phyloP scores from a whole-genome alignment of 345 rosid genomes.

The Mangifera indica region DNA sequence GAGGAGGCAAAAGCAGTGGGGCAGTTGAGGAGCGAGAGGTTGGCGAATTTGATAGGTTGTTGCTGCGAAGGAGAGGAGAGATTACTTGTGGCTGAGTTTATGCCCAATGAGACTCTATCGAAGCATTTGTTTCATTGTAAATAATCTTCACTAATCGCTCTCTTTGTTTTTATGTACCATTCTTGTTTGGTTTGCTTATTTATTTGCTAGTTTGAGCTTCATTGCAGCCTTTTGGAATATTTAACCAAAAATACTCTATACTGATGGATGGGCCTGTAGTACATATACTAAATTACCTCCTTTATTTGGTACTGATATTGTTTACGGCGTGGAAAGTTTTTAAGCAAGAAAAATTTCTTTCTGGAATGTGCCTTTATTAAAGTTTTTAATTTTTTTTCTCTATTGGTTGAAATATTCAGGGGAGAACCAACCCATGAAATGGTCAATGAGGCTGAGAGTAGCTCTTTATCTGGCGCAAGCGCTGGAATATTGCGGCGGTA shows the following conservation, averaged over 20 bases:
- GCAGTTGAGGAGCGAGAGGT: conserved; percentile 62
- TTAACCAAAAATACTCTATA: background rate
- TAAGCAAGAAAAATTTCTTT: background rate
- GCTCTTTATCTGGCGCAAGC: conserved; percentile 82
- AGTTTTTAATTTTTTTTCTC: background rate
- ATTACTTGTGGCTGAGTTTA: conserved; percentile 79
- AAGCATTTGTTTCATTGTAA: conserved; percentile 88
- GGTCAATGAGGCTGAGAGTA: conserved; percentile 90
- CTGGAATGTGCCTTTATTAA: too few relatives aligned
- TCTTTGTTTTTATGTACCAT: background rate
- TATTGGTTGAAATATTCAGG: conserved; percentile 44
- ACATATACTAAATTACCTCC: background rate
- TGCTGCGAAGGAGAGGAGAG: conserved; percentile 85
- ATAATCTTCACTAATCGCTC: background rate
- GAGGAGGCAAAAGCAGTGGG: conserved; percentile 84
- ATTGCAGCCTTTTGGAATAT: background rate
- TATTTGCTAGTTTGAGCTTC: conserved; percentile 9
- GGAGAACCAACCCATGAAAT: conserved; percentile 87
- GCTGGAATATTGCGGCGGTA: conserved; percentile 69
- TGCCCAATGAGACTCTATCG: conserved; percentile 85
- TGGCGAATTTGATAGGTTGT: conserved; percentile 75
- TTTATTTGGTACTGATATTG: background rate
- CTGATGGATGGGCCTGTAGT: background rate
- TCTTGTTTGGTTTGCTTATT: conserved; percentile 2
- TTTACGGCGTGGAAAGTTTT: background rate